These are phyloP conservation scores for Microthlaspi erraticum DNA, from an alignment of 345 rosid genomes.

Conservation along the genomic window DNA sequence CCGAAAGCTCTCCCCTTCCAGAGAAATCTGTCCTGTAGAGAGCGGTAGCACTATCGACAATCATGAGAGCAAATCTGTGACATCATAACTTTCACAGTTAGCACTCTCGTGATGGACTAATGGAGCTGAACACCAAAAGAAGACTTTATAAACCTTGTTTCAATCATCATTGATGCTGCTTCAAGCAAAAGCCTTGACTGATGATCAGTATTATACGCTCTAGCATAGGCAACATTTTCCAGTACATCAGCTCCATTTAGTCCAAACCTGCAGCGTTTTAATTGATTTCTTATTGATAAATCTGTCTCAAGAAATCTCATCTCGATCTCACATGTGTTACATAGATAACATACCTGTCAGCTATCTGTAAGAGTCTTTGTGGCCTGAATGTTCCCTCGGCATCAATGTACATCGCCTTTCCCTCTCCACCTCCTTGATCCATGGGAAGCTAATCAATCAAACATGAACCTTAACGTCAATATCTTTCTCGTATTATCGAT, in stretches of 20 bases:
- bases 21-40: conserved; percentile 93
- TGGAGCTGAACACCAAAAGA: neutral
- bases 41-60: conserved; percentile 96
- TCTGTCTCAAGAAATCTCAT: conserved; percentile 13
- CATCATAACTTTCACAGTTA: conserved; percentile 15
- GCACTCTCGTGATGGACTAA: conserved; percentile 16
- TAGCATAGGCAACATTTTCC: conserved; percentile 96
- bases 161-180: conserved; percentile 99
- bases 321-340: conserved; percentile 11
- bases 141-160: conserved; percentile 63
- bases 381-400: conserved; percentile 99
- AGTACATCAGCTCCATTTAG: conserved; percentile 93
- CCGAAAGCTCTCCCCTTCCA: conserved; percentile 96
- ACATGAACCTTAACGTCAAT: conserved; percentile 1
- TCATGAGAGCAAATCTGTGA: conserved; percentile 87
- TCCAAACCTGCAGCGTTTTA: conserved; percentile 66
- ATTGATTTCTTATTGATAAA: conserved; percentile 13
- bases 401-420: conserved; percentile 98
- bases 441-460: conserved; percentile 75
- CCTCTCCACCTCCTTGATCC: conserved; percentile 99
- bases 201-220: conserved; percentile 98
- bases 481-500: conserved; percentile 14
- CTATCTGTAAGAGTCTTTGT: conserved; percentile 92
- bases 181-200: conserved; percentile 96
- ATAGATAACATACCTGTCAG: conserved; percentile 63